These are phyloP conservation scores for Fusarium torulosum DNA, from an alignment of 2,329 filamentous ascomycete genomes.

Conservation along the genomic window DNA sequence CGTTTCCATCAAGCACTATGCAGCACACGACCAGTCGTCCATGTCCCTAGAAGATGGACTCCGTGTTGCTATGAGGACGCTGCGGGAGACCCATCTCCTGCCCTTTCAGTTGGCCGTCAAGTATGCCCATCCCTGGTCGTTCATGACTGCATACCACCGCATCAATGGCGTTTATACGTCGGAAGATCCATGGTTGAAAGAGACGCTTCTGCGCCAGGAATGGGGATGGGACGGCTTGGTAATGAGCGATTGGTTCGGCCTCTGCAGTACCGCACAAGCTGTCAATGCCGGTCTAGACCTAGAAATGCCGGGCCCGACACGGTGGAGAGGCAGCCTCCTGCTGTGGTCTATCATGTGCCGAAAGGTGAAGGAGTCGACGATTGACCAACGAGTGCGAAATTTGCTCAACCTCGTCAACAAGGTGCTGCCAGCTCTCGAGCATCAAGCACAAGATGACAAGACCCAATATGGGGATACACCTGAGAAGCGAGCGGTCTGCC, in stretches of 20 bases:
- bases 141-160: constrained; percentile 49
- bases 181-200: constrained; percentile 26
- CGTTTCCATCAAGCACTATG: too few relatives aligned
- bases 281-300: constrained; percentile 47
- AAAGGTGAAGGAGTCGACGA: too few relatives aligned
- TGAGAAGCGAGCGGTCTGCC: too few relatives aligned
- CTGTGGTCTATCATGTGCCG: too few relatives aligned
- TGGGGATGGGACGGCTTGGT: constrained; percentile 53
- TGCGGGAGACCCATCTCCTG: constrained; percentile 45
- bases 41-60: too few relatives aligned
- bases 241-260: constrained; percentile 53
- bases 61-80: constrained; percentile 12
- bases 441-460: too few relatives aligned
- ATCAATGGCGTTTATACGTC: constrained; percentile 56
- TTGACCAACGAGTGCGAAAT: too few relatives aligned
- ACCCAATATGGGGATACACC: too few relatives aligned
- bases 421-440: too few relatives aligned
- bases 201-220: constrained; percentile 53
- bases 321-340: too few relatives aligned
- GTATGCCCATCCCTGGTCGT: constrained; percentile 53
- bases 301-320: constrained; percentile 52
- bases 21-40: too few relatives aligned
- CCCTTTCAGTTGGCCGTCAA: constrained; percentile 55
- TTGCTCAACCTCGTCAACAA: too few relatives aligned
- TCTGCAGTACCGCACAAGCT: constrained; percentile 45